Evolutionary conservation across 345 rosid species (phyloP).

Genomic region (Litchi chinensis): DNA sequence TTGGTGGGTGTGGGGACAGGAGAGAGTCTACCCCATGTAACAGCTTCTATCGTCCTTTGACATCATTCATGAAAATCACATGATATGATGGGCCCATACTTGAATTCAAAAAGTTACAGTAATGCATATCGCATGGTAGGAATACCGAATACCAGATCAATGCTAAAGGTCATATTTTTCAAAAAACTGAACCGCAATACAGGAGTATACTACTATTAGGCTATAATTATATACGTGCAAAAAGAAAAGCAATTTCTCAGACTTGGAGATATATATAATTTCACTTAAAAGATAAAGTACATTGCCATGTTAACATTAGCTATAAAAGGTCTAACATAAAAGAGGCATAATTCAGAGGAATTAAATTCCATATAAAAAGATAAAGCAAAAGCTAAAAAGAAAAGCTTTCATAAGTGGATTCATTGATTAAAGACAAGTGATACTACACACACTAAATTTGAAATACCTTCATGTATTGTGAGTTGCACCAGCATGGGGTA

Average conservation of each 20-base stretch:
- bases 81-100: conserved; percentile 13
- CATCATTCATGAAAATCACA: conserved; percentile 6
- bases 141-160: neutral
- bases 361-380: conserved; percentile 18
- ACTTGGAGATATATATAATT: neutral
- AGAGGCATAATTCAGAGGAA: conserved; percentile 3
- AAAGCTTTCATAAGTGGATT: conserved; percentile 28
- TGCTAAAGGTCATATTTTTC: neutral
- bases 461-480: conserved; percentile 47
- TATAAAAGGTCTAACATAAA: conserved; percentile 1
- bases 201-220: no score
- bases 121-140: neutral
- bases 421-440: conserved; percentile 28
- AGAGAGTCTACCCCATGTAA: conserved; percentile 8
- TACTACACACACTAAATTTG: conserved; percentile 14
- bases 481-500: conserved; percentile 43
- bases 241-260: conserved; percentile 2
- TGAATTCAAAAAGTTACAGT: neutral
- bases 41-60: neutral
- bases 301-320: conserved; percentile 2
- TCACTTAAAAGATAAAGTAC: conserved; percentile 8
- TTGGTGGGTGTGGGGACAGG: conserved; percentile 1
- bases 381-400: conserved; percentile 21
- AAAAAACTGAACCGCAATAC: neutral
- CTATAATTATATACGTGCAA: neutral